phyloP scores from a whole-genome alignment of 805 yeast species.

The Starmerella floricola region DNA sequence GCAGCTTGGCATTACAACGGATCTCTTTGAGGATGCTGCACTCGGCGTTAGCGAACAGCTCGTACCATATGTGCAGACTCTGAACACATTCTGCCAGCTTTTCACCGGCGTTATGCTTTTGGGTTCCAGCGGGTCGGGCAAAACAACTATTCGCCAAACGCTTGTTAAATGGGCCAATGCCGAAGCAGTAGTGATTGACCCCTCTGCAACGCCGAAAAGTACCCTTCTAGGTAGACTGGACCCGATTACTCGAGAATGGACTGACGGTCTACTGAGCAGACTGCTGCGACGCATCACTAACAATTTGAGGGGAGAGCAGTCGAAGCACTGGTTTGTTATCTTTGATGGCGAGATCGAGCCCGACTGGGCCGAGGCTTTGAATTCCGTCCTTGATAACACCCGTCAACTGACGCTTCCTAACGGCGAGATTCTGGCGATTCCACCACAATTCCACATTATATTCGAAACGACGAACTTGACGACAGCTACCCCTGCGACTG shows the following conservation, averaged over 20 bases:
- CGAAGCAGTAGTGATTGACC: constrained; percentile 44
- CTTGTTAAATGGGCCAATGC: constrained; percentile 37
- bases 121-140: constrained; percentile 69
- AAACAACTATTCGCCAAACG: constrained; percentile 42
- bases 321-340: constrained; percentile 55
- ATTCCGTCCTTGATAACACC: constrained; percentile 86
- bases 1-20: background rate
- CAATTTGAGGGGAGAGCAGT: constrained; percentile 47
- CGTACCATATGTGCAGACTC: constrained; percentile 32
- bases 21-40: background rate
- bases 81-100: constrained; percentile 42
- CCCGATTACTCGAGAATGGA: constrained; percentile 76
- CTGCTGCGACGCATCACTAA: constrained; percentile 46
- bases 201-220: constrained; percentile 60
- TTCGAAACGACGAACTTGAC: constrained; percentile 64
- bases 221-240: constrained; percentile 61
- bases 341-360: constrained; percentile 94
- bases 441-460: constrained; percentile 48
- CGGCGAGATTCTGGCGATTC: constrained; percentile 71
- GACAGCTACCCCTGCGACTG: constrained; percentile 78
- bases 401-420: constrained; percentile 68
- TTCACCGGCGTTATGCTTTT: constrained; percentile 75
- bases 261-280: constrained; percentile 70
- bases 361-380: constrained; percentile 80
- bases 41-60: constrained; percentile 22